Conservation (phyloP, 208 protist genomes). For the Balamuthia mandrillaris region DNA sequence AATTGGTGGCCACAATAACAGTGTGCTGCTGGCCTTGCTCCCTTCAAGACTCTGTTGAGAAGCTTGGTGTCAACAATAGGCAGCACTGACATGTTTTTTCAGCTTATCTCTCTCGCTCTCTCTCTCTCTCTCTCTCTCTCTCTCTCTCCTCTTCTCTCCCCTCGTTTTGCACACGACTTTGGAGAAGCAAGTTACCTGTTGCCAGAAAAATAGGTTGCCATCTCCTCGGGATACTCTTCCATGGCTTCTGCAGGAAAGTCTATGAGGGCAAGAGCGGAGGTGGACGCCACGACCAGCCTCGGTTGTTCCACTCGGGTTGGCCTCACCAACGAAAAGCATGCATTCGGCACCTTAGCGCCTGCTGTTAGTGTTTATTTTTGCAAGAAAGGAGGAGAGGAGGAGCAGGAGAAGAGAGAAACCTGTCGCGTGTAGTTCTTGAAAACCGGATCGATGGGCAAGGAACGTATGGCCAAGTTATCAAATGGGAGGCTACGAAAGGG, state of each 20-base stretch:
- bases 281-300: not conserved
- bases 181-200: not conserved
- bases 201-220: conserved; percentile 48
- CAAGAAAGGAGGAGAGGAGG: no score
- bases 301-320: conserved; percentile 44
- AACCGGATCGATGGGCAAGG: conserved; percentile 49
- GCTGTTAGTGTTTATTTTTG: no score
- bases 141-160: not conserved
- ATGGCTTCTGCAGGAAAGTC: conserved; percentile 42
- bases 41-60: conserved; percentile 44
- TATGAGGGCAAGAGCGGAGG: conserved; percentile 41
- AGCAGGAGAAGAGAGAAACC: not conserved
- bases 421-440: conserved; percentile 12
- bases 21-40: conserved; percentile 56
- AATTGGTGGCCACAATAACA: conserved; percentile 71
- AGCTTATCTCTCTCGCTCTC: not conserved
- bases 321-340: conserved; percentile 45
- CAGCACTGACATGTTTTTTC: not conserved
- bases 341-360: conserved; percentile 13
- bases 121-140: not conserved
- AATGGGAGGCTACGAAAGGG: no score
- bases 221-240: conserved; percentile 29
- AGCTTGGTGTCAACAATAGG: no score
- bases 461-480: conserved; percentile 43
- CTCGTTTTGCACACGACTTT: not conserved